Base-by-base conservation (phyloP, 2,329 filamentous ascomycete species). In the Sordariomycetes sp. region DNA sequence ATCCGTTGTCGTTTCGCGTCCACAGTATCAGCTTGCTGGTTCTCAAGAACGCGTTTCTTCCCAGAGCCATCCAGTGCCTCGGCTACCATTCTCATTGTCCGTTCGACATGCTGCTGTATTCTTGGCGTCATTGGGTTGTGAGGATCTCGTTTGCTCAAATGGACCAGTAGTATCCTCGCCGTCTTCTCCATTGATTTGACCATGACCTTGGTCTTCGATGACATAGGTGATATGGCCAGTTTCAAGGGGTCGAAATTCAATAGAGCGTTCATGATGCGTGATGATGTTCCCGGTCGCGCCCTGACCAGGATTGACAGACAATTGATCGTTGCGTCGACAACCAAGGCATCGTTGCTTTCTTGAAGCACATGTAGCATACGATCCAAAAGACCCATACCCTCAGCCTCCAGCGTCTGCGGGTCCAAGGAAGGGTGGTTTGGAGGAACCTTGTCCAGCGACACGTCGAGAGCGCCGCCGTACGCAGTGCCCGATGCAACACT, bases 171-270 rank as follows among this genome's bases (percentile, higher is more conserved):
- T 45, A 87, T 78, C 47, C 87, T 76, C 4, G 84, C 84, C 17
- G 92, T 98, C 53, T 94, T 86, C 57, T 95, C 90, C 78, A 98
- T 92, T 5, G 90, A 96, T 58, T 81, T 86, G 40, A 94, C 72
- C 47, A 90, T 76, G 39, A 98, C 82, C 46, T 82, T 86, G 32
- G 75, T 73, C 51, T 79, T 86, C 3, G 86, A 73, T 1, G 83
- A 90, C 65, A 93, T 74, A 4, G 82, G 79, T 3, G 77, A 75
- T 47, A 76, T 82, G 37, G 83, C 85, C 43, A 86, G 73, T 57
- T 83, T 86, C 29, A 95, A 64, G 1, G 92, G 92, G 51, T 94
- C 94, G 69, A 95, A 98, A 55, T 79, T 87, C 44, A 98, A 68
- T 20, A 96, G 70, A 12, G 86, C 78, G 51, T 80, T 84, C 43